Base-by-base conservation (phyloP, 306 rosid genomes). In the Lathyrus tuberosus region DNA sequence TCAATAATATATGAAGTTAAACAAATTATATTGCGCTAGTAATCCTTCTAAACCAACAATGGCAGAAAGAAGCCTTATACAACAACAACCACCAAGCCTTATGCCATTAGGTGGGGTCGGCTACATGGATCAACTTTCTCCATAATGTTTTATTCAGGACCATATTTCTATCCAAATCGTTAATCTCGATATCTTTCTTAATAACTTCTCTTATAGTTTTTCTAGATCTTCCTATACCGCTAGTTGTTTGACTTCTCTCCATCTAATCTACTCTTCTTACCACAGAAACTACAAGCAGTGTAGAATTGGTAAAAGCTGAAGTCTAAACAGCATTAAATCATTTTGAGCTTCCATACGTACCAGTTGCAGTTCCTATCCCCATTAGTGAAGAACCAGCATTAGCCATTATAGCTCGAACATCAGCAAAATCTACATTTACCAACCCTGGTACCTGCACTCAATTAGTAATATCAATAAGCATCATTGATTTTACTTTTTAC, bases 301-400 rank as follows among this genome's bases (percentile, higher is more conserved):
- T 14, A 57, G 10, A 53, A 26, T 30, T 28, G 57, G 40, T 12
- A 18, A 62, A 67, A 37, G 26, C 18, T 37, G 18, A 10, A 74
- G 16, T 69, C 14, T 26, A 26, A 26, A 26, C 30, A 26, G 4
- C 4, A 26, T 26, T 26, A 26, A 26, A 26, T 26, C 22, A 20
- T 20, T 20, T 24, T 24, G 26, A 24, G 44, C 52, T 65, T 51
- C 68, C 51, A 52, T 12, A 53, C 72, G 15, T 76, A 87, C 96
- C 98, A 74, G 91, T 89, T 61, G 96, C 96, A 61, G 92, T 92
- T 86, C 96, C 96, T 63, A 87, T 92, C 68, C 96, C 98, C 98
- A 92, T 87, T 80, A 89, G 73, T 52, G 95, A 92, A 80, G 98
- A 92, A 65, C 98, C 98, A 11, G 96, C 98, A 74, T 82, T 89